These are phyloP conservation scores for Camellia lanceoleosa DNA, from an alignment of 148 eudicot species.

Conservation along the genomic window DNA sequence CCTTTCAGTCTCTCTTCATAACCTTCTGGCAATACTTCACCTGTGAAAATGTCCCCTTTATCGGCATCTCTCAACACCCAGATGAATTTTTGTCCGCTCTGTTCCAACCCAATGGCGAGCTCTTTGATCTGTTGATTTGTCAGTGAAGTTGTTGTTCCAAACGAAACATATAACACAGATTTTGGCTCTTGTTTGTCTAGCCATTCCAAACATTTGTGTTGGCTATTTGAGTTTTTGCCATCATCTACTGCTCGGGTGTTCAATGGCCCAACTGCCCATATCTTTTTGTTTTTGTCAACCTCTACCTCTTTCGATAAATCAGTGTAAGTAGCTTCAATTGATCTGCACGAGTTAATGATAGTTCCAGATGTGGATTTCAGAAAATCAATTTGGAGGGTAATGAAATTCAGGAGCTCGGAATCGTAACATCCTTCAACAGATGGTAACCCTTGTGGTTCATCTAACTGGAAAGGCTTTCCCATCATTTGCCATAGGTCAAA, in stretches of 20 bases:
- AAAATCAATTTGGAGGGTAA: background rate
- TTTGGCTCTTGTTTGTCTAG: constrained; percentile 47
- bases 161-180: constrained; percentile 58
- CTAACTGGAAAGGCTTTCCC: constrained; percentile 29
- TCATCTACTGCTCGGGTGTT: background rate
- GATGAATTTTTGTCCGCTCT: no score
- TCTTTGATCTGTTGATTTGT: constrained; percentile 45
- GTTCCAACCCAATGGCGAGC: constrained; percentile 25
- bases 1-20: no score
- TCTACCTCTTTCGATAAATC: background rate
- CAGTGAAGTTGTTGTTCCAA: constrained; percentile 56
- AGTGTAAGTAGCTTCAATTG: constrained; percentile 3
- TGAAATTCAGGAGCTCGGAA: background rate
- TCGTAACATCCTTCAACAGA: background rate
- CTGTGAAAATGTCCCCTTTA: no score
- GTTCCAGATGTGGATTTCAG: background rate
- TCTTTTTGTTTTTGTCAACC: background rate
- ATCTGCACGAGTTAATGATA: constrained; percentile 3
- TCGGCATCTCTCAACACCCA: no score
- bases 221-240: constrained; percentile 1
- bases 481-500: constrained; percentile 22
- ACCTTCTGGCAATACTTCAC: no score
- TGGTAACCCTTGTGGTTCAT: constrained; percentile 5
- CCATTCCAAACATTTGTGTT: constrained; percentile 40
- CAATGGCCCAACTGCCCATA: constrained; percentile 13